Base-by-base conservation (phyloP, 1,284 basidiomycete species). In the Ganoderma resinaceum region DNA sequence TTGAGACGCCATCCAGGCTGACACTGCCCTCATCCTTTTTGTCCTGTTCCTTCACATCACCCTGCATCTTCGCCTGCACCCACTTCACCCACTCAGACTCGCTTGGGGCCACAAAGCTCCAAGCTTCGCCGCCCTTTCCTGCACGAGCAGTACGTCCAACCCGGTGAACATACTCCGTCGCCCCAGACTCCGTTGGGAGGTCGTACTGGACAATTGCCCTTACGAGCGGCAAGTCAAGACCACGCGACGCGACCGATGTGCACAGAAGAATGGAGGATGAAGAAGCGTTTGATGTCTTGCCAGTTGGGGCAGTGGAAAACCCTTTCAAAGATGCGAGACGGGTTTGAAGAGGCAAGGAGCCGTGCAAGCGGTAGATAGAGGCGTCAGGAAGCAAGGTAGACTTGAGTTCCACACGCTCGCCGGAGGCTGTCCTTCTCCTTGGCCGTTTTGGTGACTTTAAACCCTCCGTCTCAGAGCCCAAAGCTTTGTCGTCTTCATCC, bases 101-200 rank as follows among this genome's bases (percentile, higher is more conserved):
- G 70, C 90, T 94, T 0, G 96, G 96, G 2, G 91, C 83, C 43
- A 99, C 90, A 70, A 99, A 91, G 72, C 93, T 92, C 96, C 97
- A 99, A 2, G 95, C 95, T 80, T 99, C 95, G 61, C 92, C 92
- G 14, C 86, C 84, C 69, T 86, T 94, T 23, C 98, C 98, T 1
- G 93, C 97, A 80, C 98, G 95, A 11, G 98, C 98, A 1, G 98
- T 99, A 70, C 98, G 91, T 33, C 98, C 98, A 7, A 99, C 95
- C 58, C 98, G 89, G 82, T 99, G 98, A 6, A 99, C 91, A 76
- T 99, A 99, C 80, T 99, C 98, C 29, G 94, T 98, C 20, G 93
- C 92, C 2, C 98, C 97, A 18, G 96, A 95, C 82, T 99, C 98
- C 0, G 98, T 99, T 0, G 98, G 97, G 33, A 99, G 88, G 79